Evolutionary conservation across 331 rosid species (phyloP).

Genomic region (Pyrus hybrid): DNA sequence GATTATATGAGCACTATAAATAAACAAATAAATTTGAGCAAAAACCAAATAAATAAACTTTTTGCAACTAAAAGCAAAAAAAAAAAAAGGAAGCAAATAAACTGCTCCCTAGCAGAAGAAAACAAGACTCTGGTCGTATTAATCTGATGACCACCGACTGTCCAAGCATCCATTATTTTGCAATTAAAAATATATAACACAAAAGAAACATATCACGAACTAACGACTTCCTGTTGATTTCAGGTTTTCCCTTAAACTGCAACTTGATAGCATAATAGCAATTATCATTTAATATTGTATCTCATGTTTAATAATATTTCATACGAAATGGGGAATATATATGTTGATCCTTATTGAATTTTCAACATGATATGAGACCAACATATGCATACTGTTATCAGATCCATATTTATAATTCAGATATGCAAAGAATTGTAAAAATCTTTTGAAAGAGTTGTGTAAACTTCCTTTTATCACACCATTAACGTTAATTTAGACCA

Average conservation of each 20-base stretch:
- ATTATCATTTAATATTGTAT: background rate
- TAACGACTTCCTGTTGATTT: background rate
- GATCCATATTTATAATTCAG: background rate
- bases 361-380: too few relatives aligned
- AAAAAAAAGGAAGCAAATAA: background rate
- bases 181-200: background rate
- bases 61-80: background rate
- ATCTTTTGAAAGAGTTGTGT: background rate
- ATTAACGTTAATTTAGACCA: background rate
- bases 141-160: background rate
- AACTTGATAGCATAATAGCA: background rate
- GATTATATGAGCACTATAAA: background rate
- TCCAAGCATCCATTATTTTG: background rate
- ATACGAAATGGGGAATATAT: too few relatives aligned
- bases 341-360: too few relatives aligned
- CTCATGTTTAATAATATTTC: background rate
- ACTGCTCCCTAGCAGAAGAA: background rate
- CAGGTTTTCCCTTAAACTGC: background rate
- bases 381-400: too few relatives aligned
- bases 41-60: background rate
- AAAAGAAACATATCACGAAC: background rate
- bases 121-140: background rate
- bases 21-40: background rate
- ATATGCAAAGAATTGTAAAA: background rate
- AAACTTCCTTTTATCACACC: background rate